Percentiles rank a stretch among this genome's conserved stretches.
Conservation (phyloP, 805 yeast species). For the Lachancea sp. region DNA sequence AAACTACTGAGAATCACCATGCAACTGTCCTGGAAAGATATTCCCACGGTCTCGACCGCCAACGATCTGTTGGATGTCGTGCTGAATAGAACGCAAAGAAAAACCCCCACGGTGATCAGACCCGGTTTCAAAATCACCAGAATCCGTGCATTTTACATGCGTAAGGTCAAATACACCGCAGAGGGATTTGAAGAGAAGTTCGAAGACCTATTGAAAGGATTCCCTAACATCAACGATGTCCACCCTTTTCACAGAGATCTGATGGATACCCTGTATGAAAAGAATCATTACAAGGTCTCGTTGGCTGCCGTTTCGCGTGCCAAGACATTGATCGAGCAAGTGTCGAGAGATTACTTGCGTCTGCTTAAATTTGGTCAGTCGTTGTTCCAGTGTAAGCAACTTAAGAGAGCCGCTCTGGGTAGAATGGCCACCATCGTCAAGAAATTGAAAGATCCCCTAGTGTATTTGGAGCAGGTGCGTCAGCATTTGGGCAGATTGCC, state of each 20-base stretch:
- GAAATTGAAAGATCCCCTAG: slow-evolving; percentile 88
- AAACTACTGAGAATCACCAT: slow-evolving; percentile 33
- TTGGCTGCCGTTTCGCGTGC: slow-evolving; percentile 93
- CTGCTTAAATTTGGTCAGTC: slow-evolving; percentile 96
- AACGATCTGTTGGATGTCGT: slow-evolving; percentile 94
- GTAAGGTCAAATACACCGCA: slow-evolving; percentile 93
- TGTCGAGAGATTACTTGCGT: slow-evolving; percentile 90
- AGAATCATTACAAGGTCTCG: slow-evolving; percentile 96
- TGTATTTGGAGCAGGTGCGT: slow-evolving; percentile 94
- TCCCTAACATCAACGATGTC: slow-evolving; percentile 94
- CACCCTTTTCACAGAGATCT: slow-evolving; percentile 98
- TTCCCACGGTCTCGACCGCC: slow-evolving; percentile 87
- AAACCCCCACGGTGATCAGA: slow-evolving; percentile 97
- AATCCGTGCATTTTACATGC: slow-evolving; percentile 95
- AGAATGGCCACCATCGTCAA: slow-evolving; percentile 98
- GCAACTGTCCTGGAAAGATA: slow-evolving; percentile 99
- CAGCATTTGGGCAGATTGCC: slow-evolving; percentile 99
- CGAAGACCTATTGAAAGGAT: slow-evolving; percentile 74
- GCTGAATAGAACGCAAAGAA: slow-evolving; percentile 94
- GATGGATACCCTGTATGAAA: slow-evolving; percentile 96
- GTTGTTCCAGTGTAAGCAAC: slow-evolving; percentile 95
- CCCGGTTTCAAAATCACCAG: slow-evolving; percentile 95
- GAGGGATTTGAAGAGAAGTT: slow-evolving; percentile 95
- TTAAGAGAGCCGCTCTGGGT: slow-evolving; percentile 97
- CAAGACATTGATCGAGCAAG: slow-evolving; percentile 90